Evolutionary conservation across 768 basidiomycete genomes (phyloP).

Genomic region (Coprinopsis marcescibilis): DNA sequence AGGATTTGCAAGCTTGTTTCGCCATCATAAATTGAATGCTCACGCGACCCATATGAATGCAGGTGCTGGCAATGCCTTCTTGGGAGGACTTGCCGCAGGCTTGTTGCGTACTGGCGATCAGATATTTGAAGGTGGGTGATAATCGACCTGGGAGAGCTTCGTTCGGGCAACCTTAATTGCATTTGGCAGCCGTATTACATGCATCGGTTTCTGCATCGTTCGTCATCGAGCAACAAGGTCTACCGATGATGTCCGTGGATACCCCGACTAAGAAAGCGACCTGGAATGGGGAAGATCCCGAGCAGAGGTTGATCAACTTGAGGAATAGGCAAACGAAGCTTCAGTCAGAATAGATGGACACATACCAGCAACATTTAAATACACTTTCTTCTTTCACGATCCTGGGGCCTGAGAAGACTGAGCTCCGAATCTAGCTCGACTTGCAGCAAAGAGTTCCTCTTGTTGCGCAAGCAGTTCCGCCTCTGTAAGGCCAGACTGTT

Average conservation of each 20-base stretch:
- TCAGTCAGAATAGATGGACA: constrained; percentile 20
- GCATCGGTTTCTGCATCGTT: constrained; percentile 81
- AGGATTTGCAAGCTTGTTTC: constrained; percentile 13
- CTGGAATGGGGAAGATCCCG: constrained; percentile 74
- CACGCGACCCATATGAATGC: background rate
- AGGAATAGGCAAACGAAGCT: constrained; percentile 29
- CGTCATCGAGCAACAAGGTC: constrained; percentile 73
- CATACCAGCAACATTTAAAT: constrained; percentile 29
- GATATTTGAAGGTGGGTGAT: constrained; percentile 55
- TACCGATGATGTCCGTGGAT: constrained; percentile 47
- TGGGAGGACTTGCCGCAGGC: constrained; percentile 81
- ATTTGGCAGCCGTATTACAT: constrained; percentile 53
- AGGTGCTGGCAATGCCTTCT: constrained; percentile 91
- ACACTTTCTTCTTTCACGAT: no score
- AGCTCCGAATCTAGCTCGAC: constrained; percentile 73
- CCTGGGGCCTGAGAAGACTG: no score
- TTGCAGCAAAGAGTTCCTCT: constrained; percentile 89
- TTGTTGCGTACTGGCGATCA: constrained; percentile 49
- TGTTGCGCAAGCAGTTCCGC: constrained; percentile 87
- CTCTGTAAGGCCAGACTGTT: constrained; percentile 83
- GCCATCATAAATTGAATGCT: background rate
- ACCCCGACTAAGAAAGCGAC: constrained; percentile 22
- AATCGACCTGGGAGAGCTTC: background rate
- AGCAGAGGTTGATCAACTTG: constrained; percentile 49
- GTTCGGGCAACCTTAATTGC: background rate